A percentile compares a stretch with the other conserved stretches of the same genome.
Evolutionary conservation across 768 basidiomycete genomes (phyloP).

Genomic region (Amanita thiersii): DNA sequence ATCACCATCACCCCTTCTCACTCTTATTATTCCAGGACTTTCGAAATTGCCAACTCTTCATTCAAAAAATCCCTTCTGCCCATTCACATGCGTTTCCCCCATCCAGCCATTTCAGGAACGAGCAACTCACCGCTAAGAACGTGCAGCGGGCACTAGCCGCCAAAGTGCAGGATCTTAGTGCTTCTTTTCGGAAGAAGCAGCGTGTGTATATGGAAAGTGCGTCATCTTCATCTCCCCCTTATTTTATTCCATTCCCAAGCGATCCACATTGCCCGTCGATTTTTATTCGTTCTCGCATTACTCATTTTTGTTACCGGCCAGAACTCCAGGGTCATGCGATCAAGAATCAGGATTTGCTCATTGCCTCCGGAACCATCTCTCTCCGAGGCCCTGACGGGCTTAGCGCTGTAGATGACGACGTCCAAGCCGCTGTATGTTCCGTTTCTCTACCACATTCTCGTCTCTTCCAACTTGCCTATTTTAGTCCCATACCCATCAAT

Average conservation of each 20-base stretch:
- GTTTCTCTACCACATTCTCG: slow-evolving; percentile 4
- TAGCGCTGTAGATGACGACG: slow-evolving; percentile 84
- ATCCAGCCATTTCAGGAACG: slow-evolving; percentile 28
- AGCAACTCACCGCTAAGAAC: slow-evolving; percentile 75
- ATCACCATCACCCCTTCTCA: slow-evolving; percentile 23
- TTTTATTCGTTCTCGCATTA: slow-evolving; percentile 11
- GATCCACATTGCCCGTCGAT: slow-evolving; percentile 11
- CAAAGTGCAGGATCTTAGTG: slow-evolving; percentile 89
- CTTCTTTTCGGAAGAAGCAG: slow-evolving; percentile 93
- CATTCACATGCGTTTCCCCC: slow-evolving; percentile 62
- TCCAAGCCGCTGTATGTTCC: slow-evolving; percentile 70
- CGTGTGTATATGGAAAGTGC: slow-evolving; percentile 96
- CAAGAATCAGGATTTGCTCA: slow-evolving; percentile 90
- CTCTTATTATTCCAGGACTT: slow-evolving; percentile 44
- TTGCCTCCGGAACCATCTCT: slow-evolving; percentile 82
- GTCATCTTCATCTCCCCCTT: slow-evolving; percentile 27
- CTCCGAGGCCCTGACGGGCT: slow-evolving; percentile 77
- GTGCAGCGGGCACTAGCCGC: slow-evolving; percentile 95
- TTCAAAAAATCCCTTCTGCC: slow-evolving; percentile 63
- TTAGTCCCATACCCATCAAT: slow-evolving; percentile 28
- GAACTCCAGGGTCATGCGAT: slow-evolving; percentile 96
- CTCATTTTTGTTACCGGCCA: slow-evolving; percentile 26
- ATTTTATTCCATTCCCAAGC: no score
- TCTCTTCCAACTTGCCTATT: slow-evolving; percentile 5
- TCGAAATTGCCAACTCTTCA: slow-evolving; percentile 51